Conservation (phyloP, 83 land plant species). For the Thuja plicata region DNA sequence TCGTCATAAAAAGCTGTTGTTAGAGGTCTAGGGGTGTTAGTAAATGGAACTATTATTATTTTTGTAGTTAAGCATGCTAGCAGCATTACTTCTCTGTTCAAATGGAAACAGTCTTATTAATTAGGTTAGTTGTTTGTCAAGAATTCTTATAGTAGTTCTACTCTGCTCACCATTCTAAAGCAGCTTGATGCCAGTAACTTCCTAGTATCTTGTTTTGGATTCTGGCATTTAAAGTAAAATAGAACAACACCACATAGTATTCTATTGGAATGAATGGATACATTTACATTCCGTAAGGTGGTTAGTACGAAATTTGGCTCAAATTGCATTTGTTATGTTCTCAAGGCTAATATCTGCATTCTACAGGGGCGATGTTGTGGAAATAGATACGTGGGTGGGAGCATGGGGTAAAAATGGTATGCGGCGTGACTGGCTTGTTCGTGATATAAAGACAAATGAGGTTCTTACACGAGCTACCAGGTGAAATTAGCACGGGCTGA, state of each 20-base stretch:
- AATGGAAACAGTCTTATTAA: background rate
- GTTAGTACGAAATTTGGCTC: background rate
- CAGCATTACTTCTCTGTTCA: background rate
- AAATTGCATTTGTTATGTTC: background rate
- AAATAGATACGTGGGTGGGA: conserved; percentile 92
- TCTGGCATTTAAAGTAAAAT: background rate
- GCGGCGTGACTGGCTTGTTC: conserved; percentile 93
- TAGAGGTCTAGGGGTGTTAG: background rate
- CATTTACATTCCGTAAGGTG: background rate
- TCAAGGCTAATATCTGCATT: background rate
- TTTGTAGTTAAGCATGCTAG: background rate
- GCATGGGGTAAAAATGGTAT: conserved; percentile 93
- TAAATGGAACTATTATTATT: background rate
- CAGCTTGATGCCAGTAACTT: background rate
- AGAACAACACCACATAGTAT: background rate
- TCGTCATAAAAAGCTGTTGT: background rate
- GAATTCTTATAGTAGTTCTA: background rate
- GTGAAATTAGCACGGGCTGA: conserved; percentile 8
- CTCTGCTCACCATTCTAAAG: background rate
- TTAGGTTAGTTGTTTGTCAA: background rate
- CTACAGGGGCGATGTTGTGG: conserved; percentile 80
- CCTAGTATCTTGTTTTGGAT: background rate
- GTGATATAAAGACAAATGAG: conserved; percentile 40
- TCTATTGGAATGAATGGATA: background rate
- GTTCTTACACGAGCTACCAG: conserved; percentile 36